phyloP scores from a whole-genome alignment of 257 asterid species.

The Solanum medicagineum region DNA sequence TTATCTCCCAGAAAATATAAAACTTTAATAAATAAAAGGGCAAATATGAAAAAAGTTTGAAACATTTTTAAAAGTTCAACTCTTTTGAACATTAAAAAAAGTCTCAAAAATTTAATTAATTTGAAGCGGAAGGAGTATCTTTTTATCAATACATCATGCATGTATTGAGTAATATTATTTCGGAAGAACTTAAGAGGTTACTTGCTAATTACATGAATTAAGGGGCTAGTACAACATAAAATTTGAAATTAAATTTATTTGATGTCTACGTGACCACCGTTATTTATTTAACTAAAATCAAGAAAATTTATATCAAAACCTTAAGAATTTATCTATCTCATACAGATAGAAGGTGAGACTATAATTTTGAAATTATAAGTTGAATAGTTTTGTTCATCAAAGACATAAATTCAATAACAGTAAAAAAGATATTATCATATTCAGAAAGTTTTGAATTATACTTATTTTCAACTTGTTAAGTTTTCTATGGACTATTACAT shows the following conservation, averaged over 20 bases:
- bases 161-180: not conserved
- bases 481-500: not conserved
- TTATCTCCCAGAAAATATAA: too few species aligned
- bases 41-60: too few species aligned
- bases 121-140: not conserved
- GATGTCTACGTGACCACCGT: not conserved
- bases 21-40: too few species aligned
- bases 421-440: not conserved
- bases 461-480: not conserved
- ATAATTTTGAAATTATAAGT: not conserved
- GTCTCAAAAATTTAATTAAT: too few species aligned
- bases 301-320: not conserved
- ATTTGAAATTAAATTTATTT: not conserved
- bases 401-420: not conserved
- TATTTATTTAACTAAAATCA: not conserved
- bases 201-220: not conserved
- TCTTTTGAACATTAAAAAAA: too few species aligned
- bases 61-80: too few species aligned
- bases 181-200: not conserved
- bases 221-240: not conserved
- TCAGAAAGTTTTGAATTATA: not conserved
- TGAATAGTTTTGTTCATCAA: not conserved
- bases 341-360: not conserved
- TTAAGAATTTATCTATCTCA: not conserved
- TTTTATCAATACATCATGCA: not conserved